Evolutionary conservation across 2,329 filamentous ascomycete species (phyloP), one percentile per base, ranked within the genome.

Genomic region (Ceratocystis smalleyi): DNA sequence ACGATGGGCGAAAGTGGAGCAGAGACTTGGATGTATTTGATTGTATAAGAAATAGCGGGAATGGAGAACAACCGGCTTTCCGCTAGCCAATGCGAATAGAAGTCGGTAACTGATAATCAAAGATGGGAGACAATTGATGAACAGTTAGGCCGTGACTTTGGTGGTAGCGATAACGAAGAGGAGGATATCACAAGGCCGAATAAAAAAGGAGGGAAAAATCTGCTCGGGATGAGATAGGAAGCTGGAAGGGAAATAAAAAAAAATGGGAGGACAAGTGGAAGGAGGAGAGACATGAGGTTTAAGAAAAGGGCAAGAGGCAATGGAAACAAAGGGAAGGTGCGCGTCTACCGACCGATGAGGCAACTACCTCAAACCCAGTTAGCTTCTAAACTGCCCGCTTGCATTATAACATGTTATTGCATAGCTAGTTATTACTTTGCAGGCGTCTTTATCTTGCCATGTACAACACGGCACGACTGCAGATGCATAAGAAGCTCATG

Each of bases 1-100:
- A 40, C 12, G 59, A 47, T 27, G 19, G 40, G 43, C 43, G 59
- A 61, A 61, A 61, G 59, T 61, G 59, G 59, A 61, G 22, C 59
- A 32, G 12, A 40, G 10, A 40, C 35, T 40, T 40, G 35, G 35
- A 40, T 10, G 35, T 40, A 40, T 40, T 40, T 40, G 3, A 10
- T 35, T 35, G 7, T 35, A 40, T 40, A 40, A 40, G 35, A 40
- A 40, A 40, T 40, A 40, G 35, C 35, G 35, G 35, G 35, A 40
- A 40, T 40, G 10, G 35, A 40, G 4, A 15, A 40, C 35, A 40
- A 40, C 12, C 12, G 35, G 10, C 35, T 40, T 40, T 40, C 35
- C 35, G 4, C 35, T 15, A 40, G 35, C 35, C 35, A 40, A 15
- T 15, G 10, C 12, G 3, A 40, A 40, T 12, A 40, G 35, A 12